Evolutionary conservation across 2,329 filamentous ascomycete genomes (phyloP).

Genomic region (Ceratocystis diversiconidia): DNA sequence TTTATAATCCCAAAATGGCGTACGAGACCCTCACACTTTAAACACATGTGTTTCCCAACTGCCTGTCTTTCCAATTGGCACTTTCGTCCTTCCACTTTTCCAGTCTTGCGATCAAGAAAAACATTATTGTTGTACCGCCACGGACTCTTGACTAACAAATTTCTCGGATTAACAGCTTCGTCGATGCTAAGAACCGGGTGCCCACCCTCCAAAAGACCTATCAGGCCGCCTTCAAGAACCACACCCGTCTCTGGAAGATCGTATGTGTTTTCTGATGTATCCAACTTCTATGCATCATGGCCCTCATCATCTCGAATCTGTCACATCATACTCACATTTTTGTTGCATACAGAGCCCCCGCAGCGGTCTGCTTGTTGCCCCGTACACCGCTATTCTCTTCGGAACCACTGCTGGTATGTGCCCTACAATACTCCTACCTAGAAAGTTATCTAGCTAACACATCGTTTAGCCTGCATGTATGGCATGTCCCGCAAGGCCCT

Average conservation of each 20-base stretch:
- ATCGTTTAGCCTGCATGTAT: conserved; percentile 44
- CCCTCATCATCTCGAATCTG: conserved; percentile 4
- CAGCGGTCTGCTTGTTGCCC: conserved; percentile 50
- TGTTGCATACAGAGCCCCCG: conserved; percentile 40
- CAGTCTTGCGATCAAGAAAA: not conserved
- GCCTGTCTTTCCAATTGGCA: not conserved
- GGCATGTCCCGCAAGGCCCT: conserved; percentile 58
- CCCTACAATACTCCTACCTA: not conserved
- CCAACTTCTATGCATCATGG: not conserved
- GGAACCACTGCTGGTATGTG: conserved; percentile 47
- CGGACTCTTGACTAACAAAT: conserved; percentile 15
- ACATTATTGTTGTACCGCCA: too few relatives aligned
- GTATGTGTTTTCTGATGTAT: conserved; percentile 37
- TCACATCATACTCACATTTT: conserved; percentile 13
- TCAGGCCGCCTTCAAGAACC: conserved; percentile 55
- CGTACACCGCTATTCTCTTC: conserved; percentile 53
- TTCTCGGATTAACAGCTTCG: conserved; percentile 30
- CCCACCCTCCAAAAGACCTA: conserved; percentile 60
- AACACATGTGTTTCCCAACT: not conserved
- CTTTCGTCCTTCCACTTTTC: not conserved
- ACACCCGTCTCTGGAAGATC: conserved; percentile 63
- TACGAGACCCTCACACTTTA: conserved; percentile 19
- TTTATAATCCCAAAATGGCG: conserved; percentile 28
- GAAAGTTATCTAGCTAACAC: conserved; percentile 19
- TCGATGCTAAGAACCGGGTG: conserved; percentile 65